Percentiles rank a stretch among this genome's conserved stretches.
phyloP scores from a whole-genome alignment of 352 stramenopile genomes.

The Phytophthora capsici region DNA sequence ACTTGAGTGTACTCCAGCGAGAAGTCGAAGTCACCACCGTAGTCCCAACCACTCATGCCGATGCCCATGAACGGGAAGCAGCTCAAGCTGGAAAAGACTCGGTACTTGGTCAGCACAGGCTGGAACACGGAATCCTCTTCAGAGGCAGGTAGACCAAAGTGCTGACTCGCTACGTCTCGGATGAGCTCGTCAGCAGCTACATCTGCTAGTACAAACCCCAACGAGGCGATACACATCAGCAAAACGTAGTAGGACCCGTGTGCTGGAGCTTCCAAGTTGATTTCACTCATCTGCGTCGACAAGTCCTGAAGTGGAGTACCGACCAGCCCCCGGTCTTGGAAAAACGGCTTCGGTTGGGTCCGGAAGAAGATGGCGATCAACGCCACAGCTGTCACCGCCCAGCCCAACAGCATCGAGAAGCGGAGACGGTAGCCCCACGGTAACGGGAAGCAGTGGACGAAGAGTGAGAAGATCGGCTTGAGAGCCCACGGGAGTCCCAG shows the following conservation, averaged over 20 bases:
- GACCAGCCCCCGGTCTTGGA: constrained; percentile 37
- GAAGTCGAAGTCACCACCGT: constrained; percentile 69
- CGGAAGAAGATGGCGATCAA: constrained; percentile 43
- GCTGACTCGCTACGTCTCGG: constrained; percentile 31
- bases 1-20: constrained; percentile 52
- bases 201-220: constrained; percentile 79
- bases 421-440: constrained; percentile 26
- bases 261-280: constrained; percentile 51
- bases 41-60: constrained; percentile 58
- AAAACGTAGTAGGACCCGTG: constrained; percentile 58
- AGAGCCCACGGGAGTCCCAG: constrained; percentile 56
- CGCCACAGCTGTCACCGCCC: constrained; percentile 36
- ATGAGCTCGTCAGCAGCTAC: constrained; percentile 69
- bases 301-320: constrained; percentile 33
- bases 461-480: constrained; percentile 50
- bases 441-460: constrained; percentile 41
- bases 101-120: constrained; percentile 40
- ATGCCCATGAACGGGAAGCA: constrained; percentile 65
- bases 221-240: constrained; percentile 67
- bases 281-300: constrained; percentile 21
- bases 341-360: constrained; percentile 51
- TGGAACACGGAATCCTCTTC: constrained; percentile 40
- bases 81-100: constrained; percentile 40
- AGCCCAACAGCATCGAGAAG: constrained; percentile 47
- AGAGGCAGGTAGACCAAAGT: constrained; percentile 5